Evolutionary conservation across 1,139 yeast species (phyloP).

Genomic region (Citeromyces hawaiiensis): DNA sequence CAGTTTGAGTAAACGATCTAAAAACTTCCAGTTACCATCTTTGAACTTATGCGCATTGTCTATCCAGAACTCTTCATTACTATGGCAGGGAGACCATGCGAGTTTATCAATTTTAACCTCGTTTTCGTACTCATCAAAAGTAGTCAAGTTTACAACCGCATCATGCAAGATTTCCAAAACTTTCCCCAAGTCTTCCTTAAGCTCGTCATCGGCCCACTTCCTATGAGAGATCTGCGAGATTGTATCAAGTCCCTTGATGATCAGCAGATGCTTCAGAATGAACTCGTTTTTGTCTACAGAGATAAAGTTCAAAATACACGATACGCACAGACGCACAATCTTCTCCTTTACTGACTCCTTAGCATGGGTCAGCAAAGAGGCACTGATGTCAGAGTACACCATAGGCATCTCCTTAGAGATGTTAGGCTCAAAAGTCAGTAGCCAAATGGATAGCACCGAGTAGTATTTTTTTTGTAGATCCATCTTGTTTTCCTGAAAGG

Average conservation of each 20-base stretch:
- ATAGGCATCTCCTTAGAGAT: slow-evolving; percentile 43
- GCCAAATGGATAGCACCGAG: slow-evolving; percentile 70
- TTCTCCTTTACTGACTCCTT: slow-evolving; percentile 86
- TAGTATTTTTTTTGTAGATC: slow-evolving; percentile 80
- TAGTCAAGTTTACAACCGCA: slow-evolving; percentile 68
- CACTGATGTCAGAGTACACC: slow-evolving; percentile 48
- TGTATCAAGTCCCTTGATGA: slow-evolving; percentile 64
- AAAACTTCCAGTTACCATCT: slow-evolving; percentile 61
- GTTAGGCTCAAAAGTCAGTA: slow-evolving; percentile 56
- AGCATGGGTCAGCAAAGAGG: slow-evolving; percentile 29
- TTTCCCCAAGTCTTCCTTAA: slow-evolving; percentile 54
- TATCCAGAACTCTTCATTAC: slow-evolving; percentile 78
- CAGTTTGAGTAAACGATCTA: slow-evolving; percentile 37
- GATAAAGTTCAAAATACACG: slow-evolving; percentile 55
- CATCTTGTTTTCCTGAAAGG: slow-evolving; percentile 26
- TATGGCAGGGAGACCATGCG: slow-evolving; percentile 91
- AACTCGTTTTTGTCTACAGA: slow-evolving; percentile 20
- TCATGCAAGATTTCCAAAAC: slow-evolving; percentile 51
- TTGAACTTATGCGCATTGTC: slow-evolving; percentile 70
- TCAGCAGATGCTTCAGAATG: slow-evolving; percentile 57
- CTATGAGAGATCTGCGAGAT: slow-evolving; percentile 64
- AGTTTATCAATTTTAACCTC: slow-evolving; percentile 71
- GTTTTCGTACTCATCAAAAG: slow-evolving; percentile 83
- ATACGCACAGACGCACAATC: slow-evolving; percentile 69
- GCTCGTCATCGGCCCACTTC: slow-evolving; percentile 92